phyloP scores from a whole-genome alignment of 2,329 filamentous ascomycete species.

The Penicillium sp. region DNA sequence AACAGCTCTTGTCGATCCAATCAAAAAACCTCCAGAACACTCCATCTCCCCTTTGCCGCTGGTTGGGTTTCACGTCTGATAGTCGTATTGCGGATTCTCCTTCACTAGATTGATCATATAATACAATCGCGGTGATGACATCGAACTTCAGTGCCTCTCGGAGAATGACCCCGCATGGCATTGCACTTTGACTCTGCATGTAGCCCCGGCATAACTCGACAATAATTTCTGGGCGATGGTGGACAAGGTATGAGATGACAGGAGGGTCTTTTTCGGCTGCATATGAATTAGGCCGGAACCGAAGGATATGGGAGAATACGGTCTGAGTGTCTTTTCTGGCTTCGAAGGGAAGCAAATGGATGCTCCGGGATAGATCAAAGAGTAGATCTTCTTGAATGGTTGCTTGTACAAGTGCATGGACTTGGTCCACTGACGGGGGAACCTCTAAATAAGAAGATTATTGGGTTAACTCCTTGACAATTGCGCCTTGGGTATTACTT shows the following conservation, averaged over 20 bases:
- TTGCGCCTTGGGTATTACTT: not conserved
- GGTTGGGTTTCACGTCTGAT: slow-evolving; percentile 71
- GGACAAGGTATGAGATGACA: slow-evolving; percentile 83
- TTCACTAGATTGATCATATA: slow-evolving; percentile 82
- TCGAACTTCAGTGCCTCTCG: slow-evolving; percentile 90
- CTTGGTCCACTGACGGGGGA: slow-evolving; percentile 81
- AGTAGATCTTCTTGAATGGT: slow-evolving; percentile 89
- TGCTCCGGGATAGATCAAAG: slow-evolving; percentile 74
- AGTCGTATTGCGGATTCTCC: slow-evolving; percentile 74
- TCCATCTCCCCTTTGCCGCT: slow-evolving; percentile 72
- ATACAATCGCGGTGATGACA: slow-evolving; percentile 80
- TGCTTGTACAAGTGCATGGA: slow-evolving; percentile 78
- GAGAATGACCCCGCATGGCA: slow-evolving; percentile 83
- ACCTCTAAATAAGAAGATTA: slow-evolving; percentile 59
- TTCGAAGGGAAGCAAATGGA: slow-evolving; percentile 88
- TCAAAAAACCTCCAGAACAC: slow-evolving; percentile 97
- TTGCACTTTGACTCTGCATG: slow-evolving; percentile 83
- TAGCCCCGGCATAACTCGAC: slow-evolving; percentile 87
- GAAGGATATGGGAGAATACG: slow-evolving; percentile 92
- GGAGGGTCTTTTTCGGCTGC: slow-evolving; percentile 71
- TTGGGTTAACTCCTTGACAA: not conserved
- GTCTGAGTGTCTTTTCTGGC: slow-evolving; percentile 93
- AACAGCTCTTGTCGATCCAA: slow-evolving; percentile 95
- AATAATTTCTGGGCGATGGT: slow-evolving; percentile 80
- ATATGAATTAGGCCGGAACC: slow-evolving; percentile 67